These are phyloP conservation scores for Protomyces macrosporus DNA, from an alignment of 1,139 yeast species.

Conservation along the genomic window DNA sequence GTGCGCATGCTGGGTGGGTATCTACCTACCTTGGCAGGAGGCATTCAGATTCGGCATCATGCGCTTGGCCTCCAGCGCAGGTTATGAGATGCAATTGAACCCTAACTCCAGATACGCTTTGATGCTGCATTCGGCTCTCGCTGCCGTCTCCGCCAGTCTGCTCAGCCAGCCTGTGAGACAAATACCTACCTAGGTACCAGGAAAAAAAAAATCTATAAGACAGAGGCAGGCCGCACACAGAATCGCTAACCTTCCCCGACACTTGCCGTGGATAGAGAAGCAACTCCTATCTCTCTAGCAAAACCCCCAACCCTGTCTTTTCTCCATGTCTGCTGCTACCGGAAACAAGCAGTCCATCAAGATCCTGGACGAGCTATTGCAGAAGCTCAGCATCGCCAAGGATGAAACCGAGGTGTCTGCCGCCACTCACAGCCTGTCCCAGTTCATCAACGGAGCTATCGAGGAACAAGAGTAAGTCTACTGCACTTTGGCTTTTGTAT, in stretches of 20 bases:
- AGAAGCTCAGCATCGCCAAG: constrained; percentile 83
- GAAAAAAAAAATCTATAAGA: neutral
- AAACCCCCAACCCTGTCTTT: neutral
- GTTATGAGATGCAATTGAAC: too few relatives aligned
- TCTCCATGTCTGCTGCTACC: constrained; percentile 34
- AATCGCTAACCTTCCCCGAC: neutral
- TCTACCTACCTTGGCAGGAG: neutral
- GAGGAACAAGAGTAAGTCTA: constrained; percentile 72
- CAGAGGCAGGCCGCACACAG: neutral
- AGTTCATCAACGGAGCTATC: constrained; percentile 92
- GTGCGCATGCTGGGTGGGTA: neutral
- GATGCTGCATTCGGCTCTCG: too few relatives aligned
- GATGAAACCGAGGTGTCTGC: constrained; percentile 68
- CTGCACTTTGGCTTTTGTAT: constrained; percentile 29
- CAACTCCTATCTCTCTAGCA: neutral
- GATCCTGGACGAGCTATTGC: constrained; percentile 89
- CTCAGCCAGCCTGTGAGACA: too few relatives aligned
- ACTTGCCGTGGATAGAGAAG: neutral
- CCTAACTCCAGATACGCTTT: too few relatives aligned
- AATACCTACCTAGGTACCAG: neutral
- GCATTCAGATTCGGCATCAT: too few relatives aligned
- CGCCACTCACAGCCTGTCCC: constrained; percentile 85
- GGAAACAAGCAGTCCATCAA: constrained; percentile 41
- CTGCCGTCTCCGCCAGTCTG: too few relatives aligned
- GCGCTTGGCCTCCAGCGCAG: too few relatives aligned